Evolutionary conservation across 441 rosid genomes (phyloP), one percentile per base, ranked within the genome.

Genomic region (Hura crepitans): DNA sequence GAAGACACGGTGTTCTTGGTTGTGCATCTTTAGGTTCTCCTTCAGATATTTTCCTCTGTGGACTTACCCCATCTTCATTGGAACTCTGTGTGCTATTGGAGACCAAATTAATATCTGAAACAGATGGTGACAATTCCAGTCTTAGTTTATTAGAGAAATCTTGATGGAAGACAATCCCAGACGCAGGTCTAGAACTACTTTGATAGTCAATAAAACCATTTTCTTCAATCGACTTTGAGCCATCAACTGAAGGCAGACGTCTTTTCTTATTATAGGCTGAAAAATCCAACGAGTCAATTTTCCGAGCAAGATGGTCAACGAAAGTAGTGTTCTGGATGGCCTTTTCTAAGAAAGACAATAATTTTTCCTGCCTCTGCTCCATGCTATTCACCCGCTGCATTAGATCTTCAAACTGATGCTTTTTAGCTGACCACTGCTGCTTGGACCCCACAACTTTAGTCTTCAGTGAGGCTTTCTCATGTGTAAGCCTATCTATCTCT

Each of bases 1-100:
- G 66, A 54, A 81, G 68, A 68, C 86, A 75, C 69, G 81, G 83
- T 63, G 81, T 74, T 81, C 87, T 82, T 58, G 78, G 77, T 31
- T 66, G 84, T 50, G 77, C 76, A 70, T 80, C 78, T 68, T 79
- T 80, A 55, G 84, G 85, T 65, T 87, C 89, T 33, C 75, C 74
- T 57, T 79, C 92, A 47, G 87, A 84, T 5, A 70, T 58, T 75
- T 76, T 84, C 75, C 81, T 78, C 27, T 73, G 85, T 15, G 91
- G 84, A 77, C 86, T 86, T 25, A 56, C 81, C 58, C 87, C 86
- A 68, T 82, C 88, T 72, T 93, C 97, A 53, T 80, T 79, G 51
- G 97, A 93, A 76, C 98, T 89, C 79, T 91, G 93, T 8, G 89
- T 88, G 74, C 95, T 89, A 46, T 75, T 81, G 46, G 98, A 93